Base-by-base conservation (phyloP, 1,284 basidiomycete genomes). In the Xanthoconium separans region DNA sequence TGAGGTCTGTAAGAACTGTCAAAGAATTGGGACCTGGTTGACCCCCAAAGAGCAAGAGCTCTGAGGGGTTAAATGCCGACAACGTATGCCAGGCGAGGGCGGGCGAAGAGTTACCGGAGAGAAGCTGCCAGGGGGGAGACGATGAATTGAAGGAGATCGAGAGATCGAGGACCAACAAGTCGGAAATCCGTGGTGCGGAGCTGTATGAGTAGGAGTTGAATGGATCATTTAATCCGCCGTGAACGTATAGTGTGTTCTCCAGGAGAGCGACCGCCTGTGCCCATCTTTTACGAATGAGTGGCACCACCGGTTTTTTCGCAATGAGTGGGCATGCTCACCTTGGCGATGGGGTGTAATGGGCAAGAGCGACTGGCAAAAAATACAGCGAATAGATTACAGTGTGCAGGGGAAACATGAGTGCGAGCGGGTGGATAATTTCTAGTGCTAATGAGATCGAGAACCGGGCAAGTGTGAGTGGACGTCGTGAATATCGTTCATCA, bases 21-120 rank as follows among this genome's bases (percentile, higher is more conserved):
- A 70, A 66, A 6, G 84, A 83, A 56, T 79, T 77, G 1, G 84
- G 78, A 1, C 81, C 88, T 9, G 84, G 81, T 61, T 85, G 79
- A 9, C 92, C 92, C 30, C 92, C 92, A 56, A 93, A 91, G 12
- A 85, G 68, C 3, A 95, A 75, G 2, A 85, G 60, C 20, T 75
- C 64, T 10, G 80, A 71, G 6, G 71, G 69, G 54, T 82, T 81
- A 71, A 83, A 79, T 5, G 85, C 80, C 10, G 88, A 87, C 36
- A 93, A 71, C 1, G 87, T 84, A 64, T 93, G 88, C 87, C 91
- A 94, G n/a, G 88, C 82, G 16, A 92, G 75, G 7, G 80, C 70
- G 8, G 89, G 89, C 1, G 58, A 70, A 0, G 80, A 81, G 53
- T 79, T 75, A 0, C 75, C 66, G 55, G 73, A 75, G 55, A 86